Evolutionary conservation across 2,329 filamentous ascomycete species (phyloP), one percentile per base, ranked within the genome.

Genomic region (Scedosporium apiospermum): DNA sequence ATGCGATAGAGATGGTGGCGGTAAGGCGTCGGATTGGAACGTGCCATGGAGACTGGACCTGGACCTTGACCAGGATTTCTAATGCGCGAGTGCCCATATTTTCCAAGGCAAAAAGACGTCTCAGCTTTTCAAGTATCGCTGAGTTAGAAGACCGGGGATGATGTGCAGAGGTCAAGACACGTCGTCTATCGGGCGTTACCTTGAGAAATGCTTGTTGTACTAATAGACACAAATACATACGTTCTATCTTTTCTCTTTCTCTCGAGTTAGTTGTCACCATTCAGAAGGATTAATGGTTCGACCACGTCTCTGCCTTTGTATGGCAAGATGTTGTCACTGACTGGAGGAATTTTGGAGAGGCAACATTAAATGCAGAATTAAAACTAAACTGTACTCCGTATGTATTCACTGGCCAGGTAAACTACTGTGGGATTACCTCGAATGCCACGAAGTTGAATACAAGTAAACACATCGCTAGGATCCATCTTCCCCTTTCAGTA

Each of bases 391-490:
- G 58, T 21, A 16, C 21, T 55, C 14, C n/a, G 16, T 21, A 16
- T 60, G 58, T 60, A 60, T 60, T 60, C 58, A 44, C 58, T 60
- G 18, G 44, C 58, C 44, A 53, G 44, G 26, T 44, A 51, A 26
- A 60, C 58, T 34, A 58, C 27, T 38, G 38, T 46, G 44, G 23
- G 44, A 9, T 46, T 21, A 21, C 44, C 18, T 18, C 44, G 16
- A n/a, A 46, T 46, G 44, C 44, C 44, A 21, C 14, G 2, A 21
- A 21, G 12, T 46, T n/a, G 18, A 21, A 46, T 21, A 16, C 44
- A 46, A 46, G 14, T n/a, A 16, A 46, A 16, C 14, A n/a, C 44
- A 46, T 46, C 18, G 16, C 44, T 21, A 18, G 5, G 44, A 1
- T 46, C 18, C 30, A 34, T 34, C 30, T 9, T 34, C 30, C 9